These are phyloP conservation scores for Gracilariopsis chorda DNA, from an alignment of 23 red algal species.

Conservation along the genomic window DNA sequence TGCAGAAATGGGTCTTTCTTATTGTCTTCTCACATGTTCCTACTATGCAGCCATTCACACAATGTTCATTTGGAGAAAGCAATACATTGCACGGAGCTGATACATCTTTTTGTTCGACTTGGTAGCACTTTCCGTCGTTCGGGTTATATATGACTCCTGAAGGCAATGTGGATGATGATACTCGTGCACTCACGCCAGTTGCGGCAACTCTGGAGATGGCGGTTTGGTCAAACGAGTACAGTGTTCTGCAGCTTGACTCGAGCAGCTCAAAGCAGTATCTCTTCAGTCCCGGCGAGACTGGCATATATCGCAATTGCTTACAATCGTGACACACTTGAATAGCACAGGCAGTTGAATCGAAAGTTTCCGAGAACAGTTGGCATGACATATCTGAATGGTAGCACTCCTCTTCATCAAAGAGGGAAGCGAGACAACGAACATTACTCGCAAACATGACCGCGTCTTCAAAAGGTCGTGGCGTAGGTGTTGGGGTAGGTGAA, in stretches of 20 bases:
- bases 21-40: not conserved
- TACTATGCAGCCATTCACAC: not conserved
- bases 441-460: not conserved
- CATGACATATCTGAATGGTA: not conserved
- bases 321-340: constrained; percentile 8
- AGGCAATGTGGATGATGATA: not conserved
- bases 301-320: not conserved
- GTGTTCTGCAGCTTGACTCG: not conserved
- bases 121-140: not conserved
- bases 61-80: not conserved
- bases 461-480: constrained; percentile 3
- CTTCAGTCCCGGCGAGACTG: not conserved
- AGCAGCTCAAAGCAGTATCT: not conserved
- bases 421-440: not conserved
- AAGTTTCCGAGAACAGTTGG: constrained; percentile 1
- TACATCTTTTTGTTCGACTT: not conserved
- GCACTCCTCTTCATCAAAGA: constrained; percentile 7
- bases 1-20: not conserved
- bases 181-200: not conserved
- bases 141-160: not conserved
- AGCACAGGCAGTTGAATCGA: not conserved
- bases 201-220: not conserved
- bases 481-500: not conserved
- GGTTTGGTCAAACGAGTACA: not conserved
- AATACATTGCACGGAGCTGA: not conserved